Evolutionary conservation across 495 filamentous ascomycete species (phyloP).

Genomic region (Podospora didyma): DNA sequence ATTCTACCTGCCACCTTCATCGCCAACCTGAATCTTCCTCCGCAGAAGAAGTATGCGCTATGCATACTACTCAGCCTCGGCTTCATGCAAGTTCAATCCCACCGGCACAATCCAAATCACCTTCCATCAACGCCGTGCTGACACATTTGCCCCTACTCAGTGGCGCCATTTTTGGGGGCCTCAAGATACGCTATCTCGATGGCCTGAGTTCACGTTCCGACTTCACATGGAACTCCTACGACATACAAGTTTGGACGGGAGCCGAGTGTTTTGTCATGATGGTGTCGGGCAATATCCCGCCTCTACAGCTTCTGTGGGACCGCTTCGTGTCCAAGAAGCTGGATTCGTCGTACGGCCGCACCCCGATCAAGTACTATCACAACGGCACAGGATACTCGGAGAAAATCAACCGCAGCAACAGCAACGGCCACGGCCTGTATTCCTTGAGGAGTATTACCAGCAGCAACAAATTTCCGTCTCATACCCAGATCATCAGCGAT

Average conservation of each 20-base stretch:
- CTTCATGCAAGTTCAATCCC: not conserved
- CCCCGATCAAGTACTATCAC: not conserved
- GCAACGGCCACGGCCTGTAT: not conserved
- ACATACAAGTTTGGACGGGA: not conserved
- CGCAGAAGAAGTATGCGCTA: not conserved
- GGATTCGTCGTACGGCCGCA: not conserved
- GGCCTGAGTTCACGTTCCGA: not conserved
- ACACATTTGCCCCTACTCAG: not conserved
- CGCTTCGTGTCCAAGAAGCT: not conserved
- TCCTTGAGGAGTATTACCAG: not conserved
- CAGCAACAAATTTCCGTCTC: not conserved
- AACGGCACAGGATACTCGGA: not conserved
- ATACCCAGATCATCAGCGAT: not conserved
- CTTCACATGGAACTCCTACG: conserved; percentile 1
- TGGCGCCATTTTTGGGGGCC: not conserved
- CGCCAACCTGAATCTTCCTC: not conserved
- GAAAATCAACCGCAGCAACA: not conserved
- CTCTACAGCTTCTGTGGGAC: not conserved
- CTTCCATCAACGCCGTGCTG: not conserved
- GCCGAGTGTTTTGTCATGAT: conserved; percentile 1
- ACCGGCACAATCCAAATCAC: not conserved
- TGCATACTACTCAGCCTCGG: not conserved
- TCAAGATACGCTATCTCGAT: not conserved
- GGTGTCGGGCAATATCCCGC: not conserved
- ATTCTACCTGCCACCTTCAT: not conserved